These are phyloP conservation scores for Simmondsia chinensis DNA, from an alignment of 148 eudicot species.

Conservation along the genomic window DNA sequence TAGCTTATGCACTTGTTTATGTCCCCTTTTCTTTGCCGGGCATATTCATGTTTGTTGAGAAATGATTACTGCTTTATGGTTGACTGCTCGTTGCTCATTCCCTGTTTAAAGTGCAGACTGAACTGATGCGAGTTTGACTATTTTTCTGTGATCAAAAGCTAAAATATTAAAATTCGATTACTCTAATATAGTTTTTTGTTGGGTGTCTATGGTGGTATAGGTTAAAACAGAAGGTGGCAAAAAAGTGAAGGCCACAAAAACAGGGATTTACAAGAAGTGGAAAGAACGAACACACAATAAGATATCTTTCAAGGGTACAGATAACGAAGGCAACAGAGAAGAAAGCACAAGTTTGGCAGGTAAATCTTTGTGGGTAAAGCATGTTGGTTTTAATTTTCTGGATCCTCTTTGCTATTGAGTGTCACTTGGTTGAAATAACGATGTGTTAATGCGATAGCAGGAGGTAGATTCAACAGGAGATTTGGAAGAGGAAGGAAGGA, in stretches of 20 bases:
- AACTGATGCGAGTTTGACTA: too few species aligned
- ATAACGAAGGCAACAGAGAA: conserved; percentile 31
- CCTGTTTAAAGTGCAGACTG: too few species aligned
- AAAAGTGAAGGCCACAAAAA: conserved; percentile 53
- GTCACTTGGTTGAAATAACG: background rate
- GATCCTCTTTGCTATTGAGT: too few species aligned
- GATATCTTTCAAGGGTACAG: conserved; percentile 43
- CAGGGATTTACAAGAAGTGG: conserved; percentile 91
- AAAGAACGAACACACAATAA: conserved; percentile 64
- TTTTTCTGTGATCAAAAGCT: too few species aligned
- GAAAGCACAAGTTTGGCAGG: conserved; percentile 36
- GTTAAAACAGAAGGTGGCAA: conserved; percentile 83
- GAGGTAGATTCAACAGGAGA: conserved; percentile 39
- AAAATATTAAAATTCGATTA: too few species aligned
- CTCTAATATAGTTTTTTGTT: background rate
- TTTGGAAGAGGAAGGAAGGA: conserved; percentile 49
- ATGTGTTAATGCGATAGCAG: conserved; percentile 19
- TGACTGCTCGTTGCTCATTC: too few species aligned
- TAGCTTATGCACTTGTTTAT: too few species aligned
- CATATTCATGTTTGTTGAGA: too few species aligned
- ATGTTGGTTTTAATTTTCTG: background rate
- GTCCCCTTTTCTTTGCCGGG: too few species aligned
- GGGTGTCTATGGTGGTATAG: conserved; percentile 26
- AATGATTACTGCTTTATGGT: too few species aligned
- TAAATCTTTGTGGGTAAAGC: conserved; percentile 5